These are phyloP conservation scores for Trichophyton schoenleinii DNA, from an alignment of 2,329 filamentous ascomycete species.

Conservation along the genomic window DNA sequence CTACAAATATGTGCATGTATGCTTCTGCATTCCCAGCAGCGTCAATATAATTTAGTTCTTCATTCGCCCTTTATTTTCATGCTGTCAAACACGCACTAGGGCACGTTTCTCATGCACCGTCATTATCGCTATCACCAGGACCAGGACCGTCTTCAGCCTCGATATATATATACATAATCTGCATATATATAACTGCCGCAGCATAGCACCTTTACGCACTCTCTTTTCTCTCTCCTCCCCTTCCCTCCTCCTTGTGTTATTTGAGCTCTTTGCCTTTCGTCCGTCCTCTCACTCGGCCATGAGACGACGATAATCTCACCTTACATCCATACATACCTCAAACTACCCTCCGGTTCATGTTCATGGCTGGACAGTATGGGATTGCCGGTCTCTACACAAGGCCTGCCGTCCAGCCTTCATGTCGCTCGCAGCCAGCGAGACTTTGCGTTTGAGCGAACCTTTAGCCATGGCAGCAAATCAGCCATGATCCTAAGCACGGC, in stretches of 20 bases:
- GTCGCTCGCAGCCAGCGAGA: not conserved
- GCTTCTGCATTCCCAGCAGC: not conserved
- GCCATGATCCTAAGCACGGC: slow-evolving; percentile 10
- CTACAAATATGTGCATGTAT: not conserved
- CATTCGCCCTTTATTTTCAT: not conserved
- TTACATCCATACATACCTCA: not conserved
- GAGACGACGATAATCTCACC: not conserved
- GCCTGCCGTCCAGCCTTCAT: not conserved
- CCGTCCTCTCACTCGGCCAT: not conserved
- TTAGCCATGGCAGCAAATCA: slow-evolving; percentile 6
- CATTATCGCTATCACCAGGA: not conserved
- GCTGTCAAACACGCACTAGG: slow-evolving; percentile 1
- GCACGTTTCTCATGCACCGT: slow-evolving; percentile 1
- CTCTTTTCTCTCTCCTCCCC: too few species aligned
- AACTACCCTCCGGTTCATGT: not conserved
- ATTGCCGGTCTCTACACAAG: not conserved
- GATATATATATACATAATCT: not conserved
- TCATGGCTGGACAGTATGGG: slow-evolving; percentile 1
- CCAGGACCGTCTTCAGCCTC: not conserved
- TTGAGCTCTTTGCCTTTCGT: not conserved
- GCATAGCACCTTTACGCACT: too few species aligned
- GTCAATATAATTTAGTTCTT: not conserved
- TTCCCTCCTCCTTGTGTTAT: too few species aligned
- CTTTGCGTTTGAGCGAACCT: slow-evolving; percentile 3
- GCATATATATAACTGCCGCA: not conserved